Evolutionary conservation across 768 basidiomycete genomes (phyloP).

Genomic region (Myochromella boudieri): DNA sequence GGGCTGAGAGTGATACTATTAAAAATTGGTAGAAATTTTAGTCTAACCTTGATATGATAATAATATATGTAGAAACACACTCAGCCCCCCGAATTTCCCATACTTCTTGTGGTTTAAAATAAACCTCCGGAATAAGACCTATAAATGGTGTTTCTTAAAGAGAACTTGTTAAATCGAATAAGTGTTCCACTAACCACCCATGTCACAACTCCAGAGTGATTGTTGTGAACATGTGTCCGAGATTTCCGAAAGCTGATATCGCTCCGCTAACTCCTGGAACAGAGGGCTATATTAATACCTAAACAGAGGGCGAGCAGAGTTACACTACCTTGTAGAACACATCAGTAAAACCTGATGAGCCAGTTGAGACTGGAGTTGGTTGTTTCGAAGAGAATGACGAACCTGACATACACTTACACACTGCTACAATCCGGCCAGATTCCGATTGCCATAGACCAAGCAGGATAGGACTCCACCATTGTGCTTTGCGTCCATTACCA

Average conservation of each 20-base stretch:
- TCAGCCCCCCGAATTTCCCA: conserved; percentile 90
- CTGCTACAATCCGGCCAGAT: conserved; percentile 63
- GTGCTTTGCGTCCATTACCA: conserved; percentile 84
- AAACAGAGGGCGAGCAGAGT: no score
- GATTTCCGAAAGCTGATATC: conserved; percentile 54
- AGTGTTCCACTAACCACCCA: conserved; percentile 50
- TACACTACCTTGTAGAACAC: conserved; percentile 68
- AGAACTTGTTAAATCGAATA: conserved; percentile 3
- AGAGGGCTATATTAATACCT: conserved; percentile 42
- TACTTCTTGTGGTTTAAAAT: conserved; percentile 71
- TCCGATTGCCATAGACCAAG: conserved; percentile 73
- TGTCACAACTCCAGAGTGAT: conserved; percentile 60
- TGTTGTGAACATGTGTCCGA: conserved; percentile 52
- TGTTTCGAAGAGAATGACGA: conserved; percentile 17
- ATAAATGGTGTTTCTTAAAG: conserved; percentile 1
- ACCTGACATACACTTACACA: conserved; percentile 93
- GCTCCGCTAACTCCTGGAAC: conserved; percentile 44
- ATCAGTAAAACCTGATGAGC: conserved; percentile 73
- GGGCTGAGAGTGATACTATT: conserved; percentile 80
- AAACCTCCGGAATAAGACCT: conserved; percentile 68
- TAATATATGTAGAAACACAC: conserved; percentile 32
- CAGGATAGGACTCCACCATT: conserved; percentile 92
- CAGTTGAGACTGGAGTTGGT: neutral
- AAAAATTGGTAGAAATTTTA: conserved; percentile 1
- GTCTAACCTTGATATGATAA: neutral